Evolutionary conservation across 1,139 yeast genomes (phyloP), one percentile per base, ranked within the genome.

Genomic region (Geotrichum klebahnii): DNA sequence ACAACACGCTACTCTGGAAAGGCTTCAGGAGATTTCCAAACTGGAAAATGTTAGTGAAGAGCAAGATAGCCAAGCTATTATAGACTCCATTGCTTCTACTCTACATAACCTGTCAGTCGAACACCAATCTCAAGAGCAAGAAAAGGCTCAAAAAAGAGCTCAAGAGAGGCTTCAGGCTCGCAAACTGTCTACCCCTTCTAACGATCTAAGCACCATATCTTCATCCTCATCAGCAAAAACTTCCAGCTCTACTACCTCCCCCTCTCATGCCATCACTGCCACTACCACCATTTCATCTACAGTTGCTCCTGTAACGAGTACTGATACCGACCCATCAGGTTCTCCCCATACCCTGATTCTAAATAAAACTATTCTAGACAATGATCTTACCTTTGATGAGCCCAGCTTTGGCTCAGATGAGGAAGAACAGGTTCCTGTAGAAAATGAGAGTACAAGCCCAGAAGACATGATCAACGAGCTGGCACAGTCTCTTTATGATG

Each of bases 401-500:
- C 12, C 34, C 5, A 31, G 16, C 12, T 8, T 8, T 10, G 16
- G 34, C 12, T 16, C 5, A 5, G 34, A 24, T n/a, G 33, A 39
- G 17, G 23, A n/a, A 12, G 32, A 38, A n/a, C 12, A 38, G n/a
- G n/a, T n/a, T n/a, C n/a, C n/a, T n/a, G n/a, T n/a, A n/a, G n/a
- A n/a, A 12, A 23, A 28, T n/a, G n/a, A 20, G 2, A 5, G 8
- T 12, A 37, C 37, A 4, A 22, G 29, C 14, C 38, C 48, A 3
- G 39, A 31, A 10, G 49, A 24, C 9, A 39, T 40, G 34, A 24
- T 39, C 24, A n/a, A 36, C 14, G 45, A 48, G 23, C 33, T 48
- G 10, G 51, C 53, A 1, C 31, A 51, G 31, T 43, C 51, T 2
- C 41, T 51, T 3, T 47, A 16, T 40, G 44, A 51, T 10, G 46